These are phyloP conservation scores for Lepidium didymum DNA, from an alignment of 345 rosid species.

Conservation along the genomic window DNA sequence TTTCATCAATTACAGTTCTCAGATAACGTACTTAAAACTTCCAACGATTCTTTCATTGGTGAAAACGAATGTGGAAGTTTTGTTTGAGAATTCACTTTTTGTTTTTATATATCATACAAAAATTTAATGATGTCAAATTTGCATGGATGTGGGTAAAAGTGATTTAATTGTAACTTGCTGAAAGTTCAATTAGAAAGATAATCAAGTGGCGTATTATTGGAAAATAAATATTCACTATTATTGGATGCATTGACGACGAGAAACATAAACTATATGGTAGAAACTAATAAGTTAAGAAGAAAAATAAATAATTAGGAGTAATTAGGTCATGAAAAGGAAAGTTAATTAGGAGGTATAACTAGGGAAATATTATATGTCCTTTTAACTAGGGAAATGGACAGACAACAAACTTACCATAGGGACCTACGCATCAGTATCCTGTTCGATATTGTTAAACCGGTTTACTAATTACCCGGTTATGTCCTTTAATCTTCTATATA, in stretches of 20 bases:
- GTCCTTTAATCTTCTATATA: neutral
- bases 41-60: too few species aligned
- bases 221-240: neutral
- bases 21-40: too few species aligned
- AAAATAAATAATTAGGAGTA: neutral
- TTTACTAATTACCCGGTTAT: conserved; percentile 5
- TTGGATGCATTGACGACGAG: neutral
- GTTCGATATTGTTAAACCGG: neutral
- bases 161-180: neutral
- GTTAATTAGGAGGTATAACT: neutral
- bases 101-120: too few species aligned
- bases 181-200: neutral
- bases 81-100: too few species aligned
- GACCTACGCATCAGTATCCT: neutral
- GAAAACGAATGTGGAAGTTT: too few species aligned
- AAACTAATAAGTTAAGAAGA: neutral
- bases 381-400: conserved; percentile 5
- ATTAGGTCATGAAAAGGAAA: conserved; percentile 3
- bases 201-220: neutral
- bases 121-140: neutral
- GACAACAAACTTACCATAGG: conserved; percentile 2
- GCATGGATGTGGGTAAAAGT: neutral
- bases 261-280: neutral
- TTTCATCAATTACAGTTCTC: too few species aligned
- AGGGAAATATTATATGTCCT: neutral